phyloP scores from a whole-genome alignment of 768 basidiomycete genomes.

The Zangia roseola region DNA sequence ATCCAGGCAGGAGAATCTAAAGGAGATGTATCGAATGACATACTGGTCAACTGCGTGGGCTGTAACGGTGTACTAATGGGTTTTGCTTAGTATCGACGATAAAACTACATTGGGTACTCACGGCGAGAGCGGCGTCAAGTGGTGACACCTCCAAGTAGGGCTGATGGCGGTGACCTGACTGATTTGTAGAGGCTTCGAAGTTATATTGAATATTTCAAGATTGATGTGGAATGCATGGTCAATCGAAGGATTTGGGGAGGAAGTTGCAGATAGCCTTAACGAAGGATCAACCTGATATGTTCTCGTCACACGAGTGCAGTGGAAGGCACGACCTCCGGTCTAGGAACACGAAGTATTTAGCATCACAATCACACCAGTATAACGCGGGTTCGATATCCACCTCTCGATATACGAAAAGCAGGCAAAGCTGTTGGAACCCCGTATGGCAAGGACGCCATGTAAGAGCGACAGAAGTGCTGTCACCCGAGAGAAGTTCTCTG shows the following conservation, averaged over 20 bases:
- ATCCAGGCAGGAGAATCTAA: slow-evolving; percentile 39
- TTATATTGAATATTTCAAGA: slow-evolving; percentile 55
- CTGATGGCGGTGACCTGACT: slow-evolving; percentile 65
- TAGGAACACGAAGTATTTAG: slow-evolving; percentile 26
- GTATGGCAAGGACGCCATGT: slow-evolving; percentile 49
- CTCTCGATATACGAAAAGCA: slow-evolving; percentile 70
- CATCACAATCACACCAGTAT: neutral
- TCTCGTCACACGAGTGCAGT: slow-evolving; percentile 53
- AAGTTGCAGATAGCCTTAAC: slow-evolving; percentile 50
- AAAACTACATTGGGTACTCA: slow-evolving; percentile 34
- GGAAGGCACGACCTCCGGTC: slow-evolving; percentile 51
- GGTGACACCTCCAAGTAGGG: slow-evolving; percentile 60
- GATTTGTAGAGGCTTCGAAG: slow-evolving; percentile 43
- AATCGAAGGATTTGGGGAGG: slow-evolving; percentile 48
- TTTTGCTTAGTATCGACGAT: slow-evolving; percentile 4
- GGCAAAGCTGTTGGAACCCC: slow-evolving; percentile 50
- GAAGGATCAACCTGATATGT: slow-evolving; percentile 60
- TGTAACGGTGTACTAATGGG: slow-evolving; percentile 40
- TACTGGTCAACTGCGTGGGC: slow-evolving; percentile 47
- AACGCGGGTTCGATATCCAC: slow-evolving; percentile 31
- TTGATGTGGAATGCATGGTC: slow-evolving; percentile 53
- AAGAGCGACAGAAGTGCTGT: slow-evolving; percentile 50
- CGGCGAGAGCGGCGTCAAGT: slow-evolving; percentile 39
- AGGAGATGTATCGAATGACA: slow-evolving; percentile 42
- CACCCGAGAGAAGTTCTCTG: slow-evolving; percentile 43